These are phyloP conservation scores for Capsella rubella DNA, from an alignment of 441 rosid species.

Conservation along the genomic window DNA sequence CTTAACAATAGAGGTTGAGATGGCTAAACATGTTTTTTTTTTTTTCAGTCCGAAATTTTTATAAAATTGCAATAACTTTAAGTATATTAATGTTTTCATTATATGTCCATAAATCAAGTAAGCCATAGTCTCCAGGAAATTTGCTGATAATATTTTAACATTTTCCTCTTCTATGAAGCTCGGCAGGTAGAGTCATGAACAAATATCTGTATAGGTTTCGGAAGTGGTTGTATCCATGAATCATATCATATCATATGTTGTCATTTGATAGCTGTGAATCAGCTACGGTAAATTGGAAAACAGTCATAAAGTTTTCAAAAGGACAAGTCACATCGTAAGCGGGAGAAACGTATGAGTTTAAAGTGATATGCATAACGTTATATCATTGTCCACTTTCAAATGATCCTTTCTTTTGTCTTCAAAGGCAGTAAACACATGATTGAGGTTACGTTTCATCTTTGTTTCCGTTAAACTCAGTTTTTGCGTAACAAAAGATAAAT, in stretches of 20 bases:
- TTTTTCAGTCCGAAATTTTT: background rate
- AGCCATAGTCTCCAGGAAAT: background rate
- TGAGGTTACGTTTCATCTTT: background rate
- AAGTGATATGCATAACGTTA: too few species aligned
- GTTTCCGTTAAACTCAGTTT: too few species aligned
- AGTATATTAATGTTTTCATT: background rate
- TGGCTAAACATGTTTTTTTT: background rate
- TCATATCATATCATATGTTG: too few species aligned
- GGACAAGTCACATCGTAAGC: background rate
- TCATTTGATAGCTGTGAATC: too few species aligned
- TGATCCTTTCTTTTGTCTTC: too few species aligned
- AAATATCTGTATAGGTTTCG: too few species aligned
- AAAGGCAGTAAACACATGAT: too few species aligned
- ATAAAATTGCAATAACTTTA: background rate
- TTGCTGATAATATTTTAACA: background rate
- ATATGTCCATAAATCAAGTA: background rate
- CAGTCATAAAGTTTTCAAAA: too few species aligned
- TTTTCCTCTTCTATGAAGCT: too few species aligned
- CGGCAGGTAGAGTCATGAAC: too few species aligned
- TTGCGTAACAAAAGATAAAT: background rate
- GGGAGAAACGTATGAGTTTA: background rate
- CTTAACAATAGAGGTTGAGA: conserved; percentile 38
- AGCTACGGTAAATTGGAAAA: too few species aligned
- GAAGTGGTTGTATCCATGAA: too few species aligned
- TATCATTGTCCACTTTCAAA: background rate